phyloP scores from a whole-genome alignment of 1,284 basidiomycete genomes.

The Boletus semigastroideus region DNA sequence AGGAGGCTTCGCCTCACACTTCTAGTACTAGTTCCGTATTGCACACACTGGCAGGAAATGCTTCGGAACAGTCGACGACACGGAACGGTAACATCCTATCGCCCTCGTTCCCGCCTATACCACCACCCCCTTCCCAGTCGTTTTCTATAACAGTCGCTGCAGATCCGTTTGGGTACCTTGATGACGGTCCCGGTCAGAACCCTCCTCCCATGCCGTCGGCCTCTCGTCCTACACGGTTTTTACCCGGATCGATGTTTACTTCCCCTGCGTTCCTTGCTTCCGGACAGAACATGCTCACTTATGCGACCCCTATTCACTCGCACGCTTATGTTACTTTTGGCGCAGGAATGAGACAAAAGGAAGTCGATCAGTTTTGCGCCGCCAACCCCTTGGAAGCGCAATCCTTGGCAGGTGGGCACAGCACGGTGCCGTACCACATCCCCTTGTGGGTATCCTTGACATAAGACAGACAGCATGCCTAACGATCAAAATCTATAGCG shows the following conservation, averaged over 20 bases:
- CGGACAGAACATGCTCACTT: slow-evolving; percentile 40
- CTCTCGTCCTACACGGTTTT: slow-evolving; percentile 35
- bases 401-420: slow-evolving; percentile 46
- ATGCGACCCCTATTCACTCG: slow-evolving; percentile 57
- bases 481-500: slow-evolving; percentile 37
- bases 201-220: slow-evolving; percentile 27
- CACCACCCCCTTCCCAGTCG: background rate
- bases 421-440: slow-evolving; percentile 77
- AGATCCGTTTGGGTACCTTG: slow-evolving; percentile 59
- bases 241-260: slow-evolving; percentile 34
- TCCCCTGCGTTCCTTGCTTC: slow-evolving; percentile 38
- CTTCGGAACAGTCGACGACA: background rate
- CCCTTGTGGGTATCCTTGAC: slow-evolving; percentile 59
- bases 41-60: background rate
- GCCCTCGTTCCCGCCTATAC: background rate
- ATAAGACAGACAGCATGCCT: background rate
- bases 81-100: background rate
- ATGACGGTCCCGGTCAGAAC: slow-evolving; percentile 33
- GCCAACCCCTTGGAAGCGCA: slow-evolving; percentile 64
- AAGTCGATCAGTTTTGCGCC: slow-evolving; percentile 76
- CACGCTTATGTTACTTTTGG: slow-evolving; percentile 81
- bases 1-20: slow-evolving; percentile 4
- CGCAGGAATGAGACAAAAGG: slow-evolving; percentile 78
- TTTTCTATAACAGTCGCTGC: slow-evolving; percentile 13
- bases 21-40: slow-evolving; percentile 2